Evolutionary conservation across 345 rosid genomes (phyloP), one percentile per base, ranked within the genome.

Genomic region (Citrus hindsii): DNA sequence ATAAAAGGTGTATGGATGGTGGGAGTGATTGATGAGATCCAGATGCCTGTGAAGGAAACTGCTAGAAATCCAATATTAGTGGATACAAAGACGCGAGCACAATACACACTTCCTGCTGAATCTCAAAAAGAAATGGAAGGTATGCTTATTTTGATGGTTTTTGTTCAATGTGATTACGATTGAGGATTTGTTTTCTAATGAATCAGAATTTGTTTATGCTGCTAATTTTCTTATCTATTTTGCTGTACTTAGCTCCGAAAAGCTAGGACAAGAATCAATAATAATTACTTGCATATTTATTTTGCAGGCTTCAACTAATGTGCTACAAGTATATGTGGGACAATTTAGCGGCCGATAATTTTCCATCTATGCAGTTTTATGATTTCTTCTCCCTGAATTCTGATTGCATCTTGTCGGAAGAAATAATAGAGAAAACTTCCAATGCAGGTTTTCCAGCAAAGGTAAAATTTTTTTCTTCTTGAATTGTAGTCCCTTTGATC

Each of bases 41-140:
- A 85, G 75, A 91, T 90, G 83, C 83, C 85, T 10, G 59, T 67
- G 46, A 78, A 80, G 62, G 82, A 82, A 84, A 65, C 81, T 75
- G 83, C 79, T 33, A 81, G 66, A 22, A 84, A 79, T 66, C 92
- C 93, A 0, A 76, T 89, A 51, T 61, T 92, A 79, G 87, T 89
- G 65, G 97, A 94, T 77, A 86, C 87, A 70, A 94, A 94, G 84
- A 92, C 98, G 73, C 91, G 98, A 22, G 69, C 6, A 2, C 86
- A 83, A 69, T 84, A 88, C 59, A 79, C 85, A 48, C 92, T 94
- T 19, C 98, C 98, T 28, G 76, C 89, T 60, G 93, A 87, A 89
- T 87, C 97, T 38, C 98, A 94, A 28, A 88, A 67, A 92, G 97
- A 82, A 94, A 94, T 19, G 94, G 98, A 87, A 89, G 91, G 98